These are phyloP conservation scores for Sporothrix sp. DNA, from an alignment of 2,329 filamentous ascomycete genomes.

Conservation along the genomic window DNA sequence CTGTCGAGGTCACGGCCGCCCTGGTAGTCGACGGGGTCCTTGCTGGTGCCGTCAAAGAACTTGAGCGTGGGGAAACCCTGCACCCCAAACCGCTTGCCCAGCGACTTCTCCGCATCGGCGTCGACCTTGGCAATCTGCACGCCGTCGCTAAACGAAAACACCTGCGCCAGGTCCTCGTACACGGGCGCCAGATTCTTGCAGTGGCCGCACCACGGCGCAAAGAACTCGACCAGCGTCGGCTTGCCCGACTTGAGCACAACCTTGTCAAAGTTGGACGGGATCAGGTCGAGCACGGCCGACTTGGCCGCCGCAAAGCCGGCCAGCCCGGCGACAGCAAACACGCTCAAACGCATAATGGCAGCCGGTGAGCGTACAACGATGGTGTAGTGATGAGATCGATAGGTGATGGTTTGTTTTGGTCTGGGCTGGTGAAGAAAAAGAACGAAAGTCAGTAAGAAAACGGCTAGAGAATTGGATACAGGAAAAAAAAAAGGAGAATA, in stretches of 20 bases:
- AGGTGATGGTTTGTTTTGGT: not conserved
- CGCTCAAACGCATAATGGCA: conserved; percentile 50
- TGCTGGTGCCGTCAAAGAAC: conserved; percentile 93
- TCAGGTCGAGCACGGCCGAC: conserved; percentile 82
- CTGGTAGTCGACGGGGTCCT: conserved; percentile 74
- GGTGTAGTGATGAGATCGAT: conserved; percentile 29
- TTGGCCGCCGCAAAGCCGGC: conserved; percentile 50
- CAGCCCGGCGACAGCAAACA: conserved; percentile 48
- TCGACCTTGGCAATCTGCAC: conserved; percentile 93
- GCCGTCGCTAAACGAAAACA: conserved; percentile 62
- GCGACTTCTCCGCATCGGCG: conserved; percentile 73
- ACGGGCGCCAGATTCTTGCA: conserved; percentile 95
- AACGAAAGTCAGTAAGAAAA: too few relatives aligned
- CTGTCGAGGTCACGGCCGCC: conserved; percentile 82
- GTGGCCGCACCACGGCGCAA: conserved; percentile 97
- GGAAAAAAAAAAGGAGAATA: not conserved
- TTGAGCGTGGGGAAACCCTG: conserved; percentile 96
- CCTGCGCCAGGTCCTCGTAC: conserved; percentile 78
- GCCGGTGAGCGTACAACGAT: too few relatives aligned
- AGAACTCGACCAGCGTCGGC: conserved; percentile 95
- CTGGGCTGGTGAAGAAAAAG: not conserved
- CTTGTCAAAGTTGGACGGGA: conserved; percentile 83
- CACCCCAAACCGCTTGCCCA: conserved; percentile 79
- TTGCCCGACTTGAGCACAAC: conserved; percentile 86
- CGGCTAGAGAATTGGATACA: not conserved